Base-by-base conservation (phyloP, 441 rosid species). In the Euphorbia celastroides region DNA sequence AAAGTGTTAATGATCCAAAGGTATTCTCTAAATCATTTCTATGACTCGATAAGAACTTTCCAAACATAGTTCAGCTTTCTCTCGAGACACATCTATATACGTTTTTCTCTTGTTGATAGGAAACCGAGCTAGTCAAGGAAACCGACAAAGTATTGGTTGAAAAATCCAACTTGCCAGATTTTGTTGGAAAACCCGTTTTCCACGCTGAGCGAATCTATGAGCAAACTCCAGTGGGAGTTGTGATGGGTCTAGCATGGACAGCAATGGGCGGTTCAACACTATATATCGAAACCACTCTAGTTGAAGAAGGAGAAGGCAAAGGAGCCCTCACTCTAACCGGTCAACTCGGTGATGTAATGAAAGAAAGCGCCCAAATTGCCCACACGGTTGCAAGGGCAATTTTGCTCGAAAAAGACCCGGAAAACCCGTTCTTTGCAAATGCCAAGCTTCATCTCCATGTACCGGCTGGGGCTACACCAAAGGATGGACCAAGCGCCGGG, bases 171-270 rank as follows among this genome's bases (percentile, higher is more conserved):
- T 79, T 94, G 22, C 55, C 82, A 14, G 88, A 94, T 66, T 94
- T 78, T 77, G 98, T 95, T 62, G 99, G 99, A 61, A 95, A 95
- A 71, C 98, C 96, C 2, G 93, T 92, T 42, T 94, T 91, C 80
- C 93, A 86, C 8, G 88, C 88, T 10, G 97, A 86, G 52, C 89
- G 92, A 58, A 80, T 94, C 26, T 94, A 91, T 17, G 86, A 85
- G 31, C 86, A 70, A 66, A 89, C 99, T 32, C 97, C 99, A 13
- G 74, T 86, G 8, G 99, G 99, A 48, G 97, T 94, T 41, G 96
- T 91, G 54, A 88, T 91, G 97, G 97, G 99, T 64, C 93, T 93
- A 68, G 96, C 96, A 51, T 93, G 97, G 97, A 93, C 99, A 57
- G 83, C 96, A 22, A 89, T 93, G 99, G 99, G 99, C 57, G 99